These are phyloP conservation scores for Pseudogymnoascus destructans DNA, from an alignment of 2,329 filamentous ascomycete genomes.

Conservation along the genomic window DNA sequence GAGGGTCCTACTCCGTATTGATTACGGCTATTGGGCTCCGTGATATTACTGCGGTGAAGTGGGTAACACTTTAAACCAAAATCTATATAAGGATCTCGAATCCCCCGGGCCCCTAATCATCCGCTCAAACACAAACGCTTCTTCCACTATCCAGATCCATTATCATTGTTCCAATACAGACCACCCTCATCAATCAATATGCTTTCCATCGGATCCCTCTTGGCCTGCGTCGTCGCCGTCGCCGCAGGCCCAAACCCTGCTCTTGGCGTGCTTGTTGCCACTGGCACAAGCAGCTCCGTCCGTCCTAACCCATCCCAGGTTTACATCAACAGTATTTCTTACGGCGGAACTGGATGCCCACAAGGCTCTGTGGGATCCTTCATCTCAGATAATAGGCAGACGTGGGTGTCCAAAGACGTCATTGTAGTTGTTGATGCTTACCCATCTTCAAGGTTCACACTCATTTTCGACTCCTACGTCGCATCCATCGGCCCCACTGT, in stretches of 20 bases:
- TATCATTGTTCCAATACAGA: background rate
- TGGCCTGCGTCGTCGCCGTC: slow-evolving; percentile 17
- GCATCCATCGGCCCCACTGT: slow-evolving; percentile 35
- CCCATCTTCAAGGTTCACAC: slow-evolving; percentile 28
- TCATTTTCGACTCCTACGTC: slow-evolving; percentile 39
- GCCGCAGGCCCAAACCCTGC: slow-evolving; percentile 19
- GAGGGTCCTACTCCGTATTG: background rate
- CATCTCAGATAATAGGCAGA: slow-evolving; percentile 32
- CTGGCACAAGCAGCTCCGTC: slow-evolving; percentile 14
- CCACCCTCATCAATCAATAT: slow-evolving; percentile 13
- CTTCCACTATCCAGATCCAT: background rate
- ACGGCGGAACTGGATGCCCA: slow-evolving; percentile 36
- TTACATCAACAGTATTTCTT: slow-evolving; percentile 31
- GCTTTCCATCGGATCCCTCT: slow-evolving; percentile 15
- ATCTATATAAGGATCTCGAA: background rate
- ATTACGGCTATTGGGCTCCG: background rate
- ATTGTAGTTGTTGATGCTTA: slow-evolving; percentile 1
- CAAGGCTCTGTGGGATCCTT: slow-evolving; percentile 31
- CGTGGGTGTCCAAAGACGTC: slow-evolving; percentile 26
- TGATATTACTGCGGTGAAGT: background rate
- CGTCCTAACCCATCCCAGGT: slow-evolving; percentile 27
- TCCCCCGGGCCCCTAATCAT: background rate
- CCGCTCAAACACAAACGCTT: background rate
- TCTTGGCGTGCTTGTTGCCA: slow-evolving; percentile 16
- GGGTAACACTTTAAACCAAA: background rate